Percentiles rank a stretch among this genome's conserved stretches.
Evolutionary conservation across 805 yeast species (phyloP).

Genomic region (Candida silvatica): DNA sequence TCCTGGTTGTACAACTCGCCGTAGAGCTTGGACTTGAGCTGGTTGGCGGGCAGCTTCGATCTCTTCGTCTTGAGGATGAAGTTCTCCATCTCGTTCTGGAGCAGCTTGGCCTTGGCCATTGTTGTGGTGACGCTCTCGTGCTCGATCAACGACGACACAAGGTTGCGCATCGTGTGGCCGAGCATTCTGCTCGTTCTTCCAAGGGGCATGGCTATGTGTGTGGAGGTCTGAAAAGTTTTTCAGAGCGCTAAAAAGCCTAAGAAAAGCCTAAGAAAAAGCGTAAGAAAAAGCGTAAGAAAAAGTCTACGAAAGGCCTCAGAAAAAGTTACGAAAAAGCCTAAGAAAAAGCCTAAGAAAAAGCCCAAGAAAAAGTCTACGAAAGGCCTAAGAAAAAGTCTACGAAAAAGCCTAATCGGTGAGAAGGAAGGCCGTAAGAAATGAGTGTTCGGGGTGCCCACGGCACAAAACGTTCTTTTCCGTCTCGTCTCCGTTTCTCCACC

Average conservation of each 20-base stretch:
- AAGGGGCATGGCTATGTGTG: slow-evolving; percentile 15
- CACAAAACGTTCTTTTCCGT: too few species aligned
- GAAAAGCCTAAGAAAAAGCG: not conserved
- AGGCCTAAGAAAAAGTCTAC: too few species aligned
- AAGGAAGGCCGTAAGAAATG: too few species aligned
- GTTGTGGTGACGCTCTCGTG: slow-evolving; percentile 70
- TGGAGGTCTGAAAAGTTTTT: not conserved
- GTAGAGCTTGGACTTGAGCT: slow-evolving; percentile 20
- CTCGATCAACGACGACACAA: slow-evolving; percentile 59
- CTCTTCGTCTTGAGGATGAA: slow-evolving; percentile 51
- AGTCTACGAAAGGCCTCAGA: too few species aligned
- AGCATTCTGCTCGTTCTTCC: slow-evolving; percentile 44
- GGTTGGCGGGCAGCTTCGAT: slow-evolving; percentile 15
- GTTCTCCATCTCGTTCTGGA: slow-evolving; percentile 55
- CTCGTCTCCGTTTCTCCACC: too few species aligned
- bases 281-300: slow-evolving; percentile 1
- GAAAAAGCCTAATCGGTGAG: too few species aligned
- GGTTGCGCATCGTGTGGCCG: slow-evolving; percentile 50
- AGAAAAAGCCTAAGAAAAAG: too few species aligned
- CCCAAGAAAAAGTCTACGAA: too few species aligned
- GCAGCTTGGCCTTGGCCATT: slow-evolving; percentile 64
- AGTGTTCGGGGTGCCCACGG: too few species aligned
- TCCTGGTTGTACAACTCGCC: slow-evolving; percentile 40
- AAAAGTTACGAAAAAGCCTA: too few species aligned
- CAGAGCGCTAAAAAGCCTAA: not conserved